phyloP scores from a whole-genome alignment of 2,329 filamentous ascomycete genomes.

The Penicillium sp. region DNA sequence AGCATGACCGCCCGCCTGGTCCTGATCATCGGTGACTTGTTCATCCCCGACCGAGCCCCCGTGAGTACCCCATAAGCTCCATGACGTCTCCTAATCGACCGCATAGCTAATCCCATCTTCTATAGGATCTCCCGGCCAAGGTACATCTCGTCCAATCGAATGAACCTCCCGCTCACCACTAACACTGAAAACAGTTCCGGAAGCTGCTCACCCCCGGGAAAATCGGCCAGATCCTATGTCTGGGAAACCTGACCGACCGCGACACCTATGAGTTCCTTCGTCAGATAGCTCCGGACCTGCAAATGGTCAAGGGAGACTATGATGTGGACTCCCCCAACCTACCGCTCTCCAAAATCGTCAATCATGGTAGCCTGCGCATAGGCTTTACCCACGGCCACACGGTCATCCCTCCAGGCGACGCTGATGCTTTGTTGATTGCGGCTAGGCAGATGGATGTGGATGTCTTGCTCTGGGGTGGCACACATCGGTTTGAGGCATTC shows the following conservation, averaged over 20 bases:
- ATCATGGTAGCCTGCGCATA: slow-evolving; percentile 67
- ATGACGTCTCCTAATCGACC: slow-evolving; percentile 2
- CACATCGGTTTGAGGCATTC: slow-evolving; percentile 70
- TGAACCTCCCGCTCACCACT: not conserved
- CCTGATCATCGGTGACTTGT: slow-evolving; percentile 87
- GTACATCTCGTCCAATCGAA: slow-evolving; percentile 47
- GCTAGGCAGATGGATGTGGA: slow-evolving; percentile 72
- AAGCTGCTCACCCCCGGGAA: slow-evolving; percentile 82
- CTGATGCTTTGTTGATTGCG: slow-evolving; percentile 66
- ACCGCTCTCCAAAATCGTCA: slow-evolving; percentile 68
- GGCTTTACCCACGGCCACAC: slow-evolving; percentile 72
- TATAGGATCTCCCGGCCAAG: slow-evolving; percentile 79
- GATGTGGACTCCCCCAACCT: slow-evolving; percentile 67
- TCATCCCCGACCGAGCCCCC: slow-evolving; percentile 88
- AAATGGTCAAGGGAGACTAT: slow-evolving; percentile 70
- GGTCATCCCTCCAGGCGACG: slow-evolving; percentile 67
- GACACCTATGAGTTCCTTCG: slow-evolving; percentile 79
- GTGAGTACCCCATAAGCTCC: slow-evolving; percentile 45
- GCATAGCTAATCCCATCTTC: slow-evolving; percentile 19
- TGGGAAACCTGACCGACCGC: slow-evolving; percentile 78
- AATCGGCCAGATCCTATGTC: slow-evolving; percentile 77
- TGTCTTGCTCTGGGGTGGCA: slow-evolving; percentile 68
- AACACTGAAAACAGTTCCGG: slow-evolving; percentile 63
- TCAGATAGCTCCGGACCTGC: slow-evolving; percentile 69
- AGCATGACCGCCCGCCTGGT: slow-evolving; percentile 81